Base-by-base conservation (phyloP, 306 rosid species). In the Rosa lucieae region DNA sequence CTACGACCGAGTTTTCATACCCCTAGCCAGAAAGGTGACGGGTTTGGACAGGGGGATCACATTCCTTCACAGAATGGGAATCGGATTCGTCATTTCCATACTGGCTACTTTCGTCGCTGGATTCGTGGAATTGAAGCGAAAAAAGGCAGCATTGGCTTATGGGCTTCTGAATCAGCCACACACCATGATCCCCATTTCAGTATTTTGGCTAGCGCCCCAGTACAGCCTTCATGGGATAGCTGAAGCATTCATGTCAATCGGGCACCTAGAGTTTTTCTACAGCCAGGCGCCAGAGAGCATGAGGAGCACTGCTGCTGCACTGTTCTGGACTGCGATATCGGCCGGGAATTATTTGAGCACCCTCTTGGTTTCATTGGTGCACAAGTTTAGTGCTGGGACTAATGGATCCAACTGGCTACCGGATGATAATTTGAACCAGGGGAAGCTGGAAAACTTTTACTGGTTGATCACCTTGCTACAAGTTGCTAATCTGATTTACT, bases 281-380 rank as follows among this genome's bases (percentile, higher is more conserved):
- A 98, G 91, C 62, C 99, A 95, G 55, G 87, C 97, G 0, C 99
- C 99, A 1, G 99, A 91, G 81, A 95, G 99, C 73, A 95, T 95
- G 99, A 83, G 94, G 74, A 95, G 99, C 74, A 88, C 94, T 0
- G 99, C 99, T 2, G 82, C 88, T 74, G 97, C 99, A 0, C 58
- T 95, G 20, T 95, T 91, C 74, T 95, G 98, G 97, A 83, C 91
- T 0, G n/a, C 97, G 1, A 88, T 90, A 37, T 85, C 96, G 1
- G 82, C 69, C 5, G 99, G 99, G 14, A 89, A 88, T 59, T 95
- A 91, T 77, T 35, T 86, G 6, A 95, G 99, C 75, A 87, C 98
- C 0, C 80, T 95, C 17, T 18, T 95, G 80, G 99, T 95, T 42
- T 56, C 84, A 6, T 49, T 93, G 70, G 85, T 95, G 5, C 99